A percentile compares a stretch with the other conserved stretches of the same genome.
These are phyloP conservation scores for Erythrobasidium yunnanense DNA, from an alignment of 768 basidiomycete genomes.

Conservation along the genomic window DNA sequence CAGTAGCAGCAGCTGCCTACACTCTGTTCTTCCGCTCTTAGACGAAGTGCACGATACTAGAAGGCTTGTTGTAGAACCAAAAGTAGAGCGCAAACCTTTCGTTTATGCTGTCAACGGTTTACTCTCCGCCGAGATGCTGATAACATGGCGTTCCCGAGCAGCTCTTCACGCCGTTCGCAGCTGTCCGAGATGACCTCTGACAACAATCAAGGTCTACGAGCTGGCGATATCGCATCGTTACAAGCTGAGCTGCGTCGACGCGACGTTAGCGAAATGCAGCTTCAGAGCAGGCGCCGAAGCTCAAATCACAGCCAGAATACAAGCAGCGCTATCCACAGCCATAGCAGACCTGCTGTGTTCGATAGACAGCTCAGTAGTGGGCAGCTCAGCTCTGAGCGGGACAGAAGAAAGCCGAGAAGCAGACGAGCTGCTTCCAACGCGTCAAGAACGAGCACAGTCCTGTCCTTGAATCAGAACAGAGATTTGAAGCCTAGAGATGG, in stretches of 20 bases:
- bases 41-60: no score
- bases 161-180: constrained; percentile 3
- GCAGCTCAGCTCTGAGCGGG: neutral
- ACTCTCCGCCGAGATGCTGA: no score
- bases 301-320: neutral
- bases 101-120: no score
- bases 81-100: no score
- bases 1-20: no score
- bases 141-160: no score
- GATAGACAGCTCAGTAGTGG: neutral
- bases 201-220: constrained; percentile 1
- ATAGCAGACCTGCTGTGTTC: neutral
- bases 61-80: no score
- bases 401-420: neutral
- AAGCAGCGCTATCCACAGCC: neutral
- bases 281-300: neutral
- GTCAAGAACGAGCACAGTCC: constrained; percentile 13
- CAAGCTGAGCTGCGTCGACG: neutral
- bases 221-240: neutral
- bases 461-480: neutral
- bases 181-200: neutral
- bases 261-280: neutral
- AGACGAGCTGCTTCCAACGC: constrained; percentile 15
- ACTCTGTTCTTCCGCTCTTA: no score
- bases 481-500: no score